Evolutionary conservation across 1,139 yeast species (phyloP), one percentile per base, ranked within the genome.

Genomic region (Candida sp.): DNA sequence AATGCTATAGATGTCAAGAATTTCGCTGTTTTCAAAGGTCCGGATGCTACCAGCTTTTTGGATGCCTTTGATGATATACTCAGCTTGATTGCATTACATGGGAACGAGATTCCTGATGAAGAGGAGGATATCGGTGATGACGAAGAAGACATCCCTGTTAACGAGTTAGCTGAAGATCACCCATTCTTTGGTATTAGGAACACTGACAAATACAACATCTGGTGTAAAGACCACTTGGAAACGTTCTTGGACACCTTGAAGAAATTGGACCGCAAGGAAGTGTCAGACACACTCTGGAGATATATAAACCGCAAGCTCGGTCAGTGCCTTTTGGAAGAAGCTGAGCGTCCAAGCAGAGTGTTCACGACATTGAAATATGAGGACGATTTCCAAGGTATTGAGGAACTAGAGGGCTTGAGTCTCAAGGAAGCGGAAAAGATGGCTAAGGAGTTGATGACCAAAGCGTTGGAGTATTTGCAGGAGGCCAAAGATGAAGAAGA

Each of bases 401-500:
- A 68, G 6, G 75, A 73, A 38, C 65, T 74, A 12, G 73, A 78
- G 31, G 83, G 81, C 2, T 59, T 75, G 35, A 61, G 70, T 17
- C 68, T 73, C 3, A 66, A 72, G 23, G 70, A 73, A 8, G 82
- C 88, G 0, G 84, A 81, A 52, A 62, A 65, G 33, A 69, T 74
- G 39, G 87, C 91, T 1, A 73, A 80, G 45, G 70, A 74, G 3
- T 68, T 79, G 48, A 79, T 86, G 27, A 60, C 68, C n/a, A 69
- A 69, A 28, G 96, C 96, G 0, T 70, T 90, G 37, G 70, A 75
- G 39, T 80, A 81, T 59, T 73, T 90, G 50, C 69, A 76, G 52
- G 70, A 74, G 53, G 87, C 92, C 0, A 83, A 86, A 65, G 83
- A 85, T 48, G 84, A 83, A 31, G 90, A 86, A 48, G 90, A 87